phyloP scores from a whole-genome alignment of 73 alveolate genomes.

The Paramecium sexaurelia region DNA sequence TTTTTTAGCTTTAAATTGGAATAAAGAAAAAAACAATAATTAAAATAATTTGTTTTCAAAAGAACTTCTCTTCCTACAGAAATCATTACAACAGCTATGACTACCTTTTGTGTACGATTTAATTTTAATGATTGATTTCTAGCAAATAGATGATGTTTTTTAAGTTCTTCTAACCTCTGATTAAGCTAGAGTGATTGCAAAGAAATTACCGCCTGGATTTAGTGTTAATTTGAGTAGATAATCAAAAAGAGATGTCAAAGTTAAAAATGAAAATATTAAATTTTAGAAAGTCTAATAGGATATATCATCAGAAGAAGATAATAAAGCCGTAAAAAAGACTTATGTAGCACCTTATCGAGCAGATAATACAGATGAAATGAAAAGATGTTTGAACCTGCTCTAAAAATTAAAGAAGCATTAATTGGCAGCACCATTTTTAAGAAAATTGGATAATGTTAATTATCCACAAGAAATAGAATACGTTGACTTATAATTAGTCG shows the following conservation, averaged over 20 bases:
- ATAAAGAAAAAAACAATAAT: not conserved
- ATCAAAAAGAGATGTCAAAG: conserved; percentile 25
- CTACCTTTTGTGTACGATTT: conserved; percentile 40
- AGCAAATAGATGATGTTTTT: conserved; percentile 37
- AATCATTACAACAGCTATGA: conserved; percentile 6
- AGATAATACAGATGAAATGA: conserved; percentile 30
- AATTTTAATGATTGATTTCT: not conserved
- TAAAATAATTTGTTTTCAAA: conserved; percentile 10
- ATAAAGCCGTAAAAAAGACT: not conserved
- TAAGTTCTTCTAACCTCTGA: conserved; percentile 10
- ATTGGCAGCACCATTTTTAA: conserved; percentile 40
- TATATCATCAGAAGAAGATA: conserved; percentile 33
- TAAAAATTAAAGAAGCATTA: conserved; percentile 2
- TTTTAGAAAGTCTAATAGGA: conserved; percentile 39
- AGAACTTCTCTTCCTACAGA: conserved; percentile 24
- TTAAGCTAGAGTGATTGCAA: conserved; percentile 47
- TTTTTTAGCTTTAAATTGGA: not conserved
- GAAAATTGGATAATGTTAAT: conserved; percentile 36
- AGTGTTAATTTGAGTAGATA: not conserved
- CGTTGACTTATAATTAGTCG: conserved; percentile 26
- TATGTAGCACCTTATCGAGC: not conserved
- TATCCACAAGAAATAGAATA: conserved; percentile 35
- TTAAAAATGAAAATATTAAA: not conserved
- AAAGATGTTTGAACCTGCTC: not conserved
- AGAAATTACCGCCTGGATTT: conserved; percentile 49